phyloP scores from a whole-genome alignment of 495 filamentous ascomycete genomes.

The Margaritispora aquatica region DNA sequence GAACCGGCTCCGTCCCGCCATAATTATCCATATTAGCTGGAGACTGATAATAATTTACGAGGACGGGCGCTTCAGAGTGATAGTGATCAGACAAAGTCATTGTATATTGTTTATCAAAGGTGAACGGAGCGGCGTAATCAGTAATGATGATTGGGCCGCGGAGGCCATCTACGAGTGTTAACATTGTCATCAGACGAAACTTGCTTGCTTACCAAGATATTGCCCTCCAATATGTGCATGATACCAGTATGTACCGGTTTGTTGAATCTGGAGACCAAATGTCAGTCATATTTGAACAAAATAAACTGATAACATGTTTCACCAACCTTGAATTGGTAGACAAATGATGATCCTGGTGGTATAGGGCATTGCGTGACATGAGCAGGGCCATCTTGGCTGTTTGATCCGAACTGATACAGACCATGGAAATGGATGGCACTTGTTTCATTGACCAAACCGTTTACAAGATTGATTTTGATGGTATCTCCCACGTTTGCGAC shows the following conservation, averaged over 20 bases:
- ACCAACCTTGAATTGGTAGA: slow-evolving; percentile 42
- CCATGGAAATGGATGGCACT: slow-evolving; percentile 79
- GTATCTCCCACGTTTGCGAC: slow-evolving; percentile 50
- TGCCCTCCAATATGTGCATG: slow-evolving; percentile 15
- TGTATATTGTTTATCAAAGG: slow-evolving; percentile 62
- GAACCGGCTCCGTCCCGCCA: slow-evolving; percentile 9
- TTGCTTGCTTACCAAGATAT: slow-evolving; percentile 11
- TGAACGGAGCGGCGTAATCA: slow-evolving; percentile 55
- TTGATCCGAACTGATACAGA: slow-evolving; percentile 63
- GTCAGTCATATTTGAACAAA: not conserved
- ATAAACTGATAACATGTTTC: slow-evolving; percentile 13
- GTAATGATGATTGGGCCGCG: slow-evolving; percentile 62
- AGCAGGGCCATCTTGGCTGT: slow-evolving; percentile 35
- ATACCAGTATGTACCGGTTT: slow-evolving; percentile 19
- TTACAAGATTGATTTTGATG: slow-evolving; percentile 62
- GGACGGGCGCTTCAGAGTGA: slow-evolving; percentile 31
- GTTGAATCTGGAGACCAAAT: not conserved
- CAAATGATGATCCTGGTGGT: slow-evolving; percentile 24
- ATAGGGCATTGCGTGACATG: slow-evolving; percentile 42
- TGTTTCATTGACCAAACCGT: slow-evolving; percentile 63
- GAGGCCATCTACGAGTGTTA: slow-evolving; percentile 46
- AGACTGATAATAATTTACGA: slow-evolving; percentile 9
- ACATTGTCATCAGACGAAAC: not conserved
- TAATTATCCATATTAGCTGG: not conserved
- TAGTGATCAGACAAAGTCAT: slow-evolving; percentile 62